Percentiles rank a stretch among this genome's conserved stretches.
Conservation (phyloP, 805 yeast genomes). For the Lachancea dasiensis region DNA sequence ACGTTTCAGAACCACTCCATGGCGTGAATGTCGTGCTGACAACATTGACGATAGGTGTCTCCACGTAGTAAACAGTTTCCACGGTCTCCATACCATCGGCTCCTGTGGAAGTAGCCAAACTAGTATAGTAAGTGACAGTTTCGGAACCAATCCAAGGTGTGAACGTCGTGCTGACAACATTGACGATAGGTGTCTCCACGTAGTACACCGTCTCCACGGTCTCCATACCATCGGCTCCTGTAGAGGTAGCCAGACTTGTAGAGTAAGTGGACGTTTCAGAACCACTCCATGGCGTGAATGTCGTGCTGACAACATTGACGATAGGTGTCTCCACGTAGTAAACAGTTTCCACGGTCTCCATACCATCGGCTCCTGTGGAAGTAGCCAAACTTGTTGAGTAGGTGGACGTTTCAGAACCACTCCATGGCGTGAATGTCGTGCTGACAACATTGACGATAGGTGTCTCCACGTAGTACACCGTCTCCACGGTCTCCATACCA, state of each 20-base stretch:
- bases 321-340: conserved; percentile 13
- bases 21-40: background rate
- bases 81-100: conserved; percentile 6
- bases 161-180: background rate
- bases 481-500: no score
- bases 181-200: conserved; percentile 10
- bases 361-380: no score
- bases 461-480: no score
- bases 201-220: conserved; percentile 13
- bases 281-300: conserved; percentile 4
- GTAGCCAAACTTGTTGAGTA: no score
- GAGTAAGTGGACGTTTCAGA: conserved; percentile 8
- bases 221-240: conserved; percentile 10
- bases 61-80: conserved; percentile 10
- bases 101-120: conserved; percentile 9
- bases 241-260: conserved; percentile 7
- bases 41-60: conserved; percentile 7
- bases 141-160: conserved; percentile 6
- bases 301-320: background rate
- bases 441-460: no score
- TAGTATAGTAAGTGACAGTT: conserved; percentile 9
- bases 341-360: no score
- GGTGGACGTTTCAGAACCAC: no score
- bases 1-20: background rate
- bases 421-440: no score